Evolutionary conservation across 306 rosid genomes (phyloP).

Genomic region (Acacia confusa): DNA sequence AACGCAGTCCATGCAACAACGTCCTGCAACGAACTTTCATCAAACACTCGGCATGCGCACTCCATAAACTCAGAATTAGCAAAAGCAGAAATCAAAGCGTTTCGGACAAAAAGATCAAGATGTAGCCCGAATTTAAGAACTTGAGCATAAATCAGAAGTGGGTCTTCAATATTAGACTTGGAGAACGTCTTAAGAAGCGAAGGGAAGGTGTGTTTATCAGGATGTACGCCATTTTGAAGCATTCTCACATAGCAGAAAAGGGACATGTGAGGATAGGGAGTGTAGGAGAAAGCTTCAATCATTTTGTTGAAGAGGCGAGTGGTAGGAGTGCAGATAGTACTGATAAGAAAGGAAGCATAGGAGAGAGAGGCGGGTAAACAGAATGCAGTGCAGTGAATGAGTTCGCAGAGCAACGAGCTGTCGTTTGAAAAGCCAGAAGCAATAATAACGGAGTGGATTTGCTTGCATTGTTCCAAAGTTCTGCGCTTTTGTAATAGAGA

Average conservation of each 20-base stretch:
- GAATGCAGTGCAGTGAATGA: constrained; percentile 23
- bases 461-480: constrained; percentile 23
- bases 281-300: constrained; percentile 30
- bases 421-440: constrained; percentile 28
- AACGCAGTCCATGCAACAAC: constrained; percentile 46
- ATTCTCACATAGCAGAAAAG: constrained; percentile 32
- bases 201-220: constrained; percentile 54
- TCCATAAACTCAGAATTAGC: constrained; percentile 37
- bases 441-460: constrained; percentile 39
- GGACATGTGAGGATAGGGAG: constrained; percentile 6
- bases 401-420: constrained; percentile 26
- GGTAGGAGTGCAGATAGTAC: constrained; percentile 24
- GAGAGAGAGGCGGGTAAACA: constrained; percentile 7
- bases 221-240: constrained; percentile 33
- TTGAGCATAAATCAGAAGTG: constrained; percentile 34
- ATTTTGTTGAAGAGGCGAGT: constrained; percentile 34
- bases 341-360: constrained; percentile 28
- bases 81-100: constrained; percentile 37
- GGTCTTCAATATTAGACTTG: constrained; percentile 10
- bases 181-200: constrained; percentile 40
- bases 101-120: constrained; percentile 36
- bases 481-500: constrained; percentile 11
- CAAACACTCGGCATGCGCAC: constrained; percentile 41
- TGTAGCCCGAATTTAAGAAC: constrained; percentile 40
- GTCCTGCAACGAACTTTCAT: constrained; percentile 31